These are phyloP conservation scores for Solanum piurae DNA, from an alignment of 257 asterid genomes.

Conservation along the genomic window DNA sequence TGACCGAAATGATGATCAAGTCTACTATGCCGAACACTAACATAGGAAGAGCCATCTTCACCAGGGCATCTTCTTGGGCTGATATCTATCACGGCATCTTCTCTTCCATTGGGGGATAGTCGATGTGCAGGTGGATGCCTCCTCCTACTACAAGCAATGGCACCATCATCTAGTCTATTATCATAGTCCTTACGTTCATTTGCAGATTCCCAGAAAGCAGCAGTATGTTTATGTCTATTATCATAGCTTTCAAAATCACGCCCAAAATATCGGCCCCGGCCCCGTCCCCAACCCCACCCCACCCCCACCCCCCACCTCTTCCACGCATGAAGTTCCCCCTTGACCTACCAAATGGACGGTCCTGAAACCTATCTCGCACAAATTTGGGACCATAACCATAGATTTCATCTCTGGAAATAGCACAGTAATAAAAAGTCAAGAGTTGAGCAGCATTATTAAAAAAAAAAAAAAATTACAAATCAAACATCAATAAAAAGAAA, in stretches of 20 bases:
- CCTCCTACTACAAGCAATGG: conserved; percentile 16
- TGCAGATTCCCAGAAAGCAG: background rate
- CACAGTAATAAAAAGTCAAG: conserved; percentile 9
- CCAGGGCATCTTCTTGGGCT: conserved; percentile 33
- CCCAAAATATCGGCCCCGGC: conserved; percentile 38
- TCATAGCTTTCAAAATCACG: conserved; percentile 40
- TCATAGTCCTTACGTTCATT: too few relatives aligned
- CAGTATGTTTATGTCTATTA: conserved; percentile 30
- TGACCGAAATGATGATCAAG: conserved; percentile 29
- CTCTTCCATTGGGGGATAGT: conserved; percentile 51
- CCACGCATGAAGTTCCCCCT: conserved; percentile 44
- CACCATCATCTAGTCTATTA: conserved; percentile 20
- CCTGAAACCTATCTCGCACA: conserved; percentile 37
- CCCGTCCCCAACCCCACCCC: background rate
- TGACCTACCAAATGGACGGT: conserved; percentile 40
- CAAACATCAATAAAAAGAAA: background rate
- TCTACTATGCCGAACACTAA: conserved; percentile 30
- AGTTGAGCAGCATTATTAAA: background rate
- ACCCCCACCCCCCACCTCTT: conserved; percentile 19
- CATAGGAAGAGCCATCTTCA: conserved; percentile 29
- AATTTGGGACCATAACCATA: background rate
- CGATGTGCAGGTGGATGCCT: conserved; percentile 43
- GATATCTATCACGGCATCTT: conserved; percentile 33
- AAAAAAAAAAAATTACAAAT: background rate
- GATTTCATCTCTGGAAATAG: conserved; percentile 45